Evolutionary conservation across 371 early-diverging fungal species (phyloP), one percentile per base, ranked within the genome.

Genomic region (Saksenaea vasiformis): DNA sequence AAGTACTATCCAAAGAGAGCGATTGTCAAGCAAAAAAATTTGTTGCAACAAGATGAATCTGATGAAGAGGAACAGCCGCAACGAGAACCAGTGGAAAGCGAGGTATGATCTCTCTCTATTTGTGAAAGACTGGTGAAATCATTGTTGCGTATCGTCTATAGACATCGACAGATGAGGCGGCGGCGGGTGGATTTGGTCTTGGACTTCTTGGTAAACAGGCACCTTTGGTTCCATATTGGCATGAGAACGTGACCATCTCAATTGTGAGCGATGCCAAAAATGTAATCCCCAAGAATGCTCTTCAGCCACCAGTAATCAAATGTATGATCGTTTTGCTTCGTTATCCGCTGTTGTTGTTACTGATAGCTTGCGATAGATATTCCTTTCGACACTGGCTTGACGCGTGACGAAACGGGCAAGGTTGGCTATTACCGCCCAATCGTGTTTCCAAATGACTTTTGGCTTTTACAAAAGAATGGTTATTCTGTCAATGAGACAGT

Each of bases 371-470:
- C 15, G 19, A 11, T 73, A 85, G 83, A 82, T 64, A 78, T 90
- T 59, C 79, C 73, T 24, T 62, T 88, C 56, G 83, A 74, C 54
- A 61, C 64, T 24, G 41, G 19, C 1, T 61, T 77, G 31, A 19
- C 55, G n/a, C 68, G 69, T 19, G 82, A 83, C 54, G 66, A 70
- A 8, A 54, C 69, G 37, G 78, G 65, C 38, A 78, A 74, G 59
- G 67, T 68, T 72, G 74, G 72, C 19, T 87, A 77, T 62, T 93
- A 87, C 73, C 77, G 82, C n/a, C 96, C 96, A 2, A 79, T 90
- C 27, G 62, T 94, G 39, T 91, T 82, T 60, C 84, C 85, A 36
- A 95, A 97, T 66, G 93, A 94, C 57, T 97, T 97, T 61, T 97
- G 97, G 97, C 67, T 87, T 35, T 73, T 95, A 27, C 73, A 74